Percentiles rank a stretch among this genome's conserved stretches.
phyloP scores from a whole-genome alignment of 208 protist species.

The Trichomonas gallinae region DNA sequence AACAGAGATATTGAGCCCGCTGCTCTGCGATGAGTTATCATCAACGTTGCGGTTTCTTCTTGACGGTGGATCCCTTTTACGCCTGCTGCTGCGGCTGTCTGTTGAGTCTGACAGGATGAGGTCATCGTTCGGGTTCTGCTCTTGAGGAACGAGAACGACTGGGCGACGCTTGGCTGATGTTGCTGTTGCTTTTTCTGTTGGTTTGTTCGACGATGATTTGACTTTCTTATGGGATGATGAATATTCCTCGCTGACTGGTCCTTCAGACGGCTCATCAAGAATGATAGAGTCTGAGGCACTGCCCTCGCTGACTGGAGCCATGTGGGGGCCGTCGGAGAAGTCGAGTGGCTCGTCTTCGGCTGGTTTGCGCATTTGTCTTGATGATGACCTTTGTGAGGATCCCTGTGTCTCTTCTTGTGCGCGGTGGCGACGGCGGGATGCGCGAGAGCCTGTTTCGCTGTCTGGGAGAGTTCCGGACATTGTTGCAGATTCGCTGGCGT shows the following conservation, averaged over 20 bases:
- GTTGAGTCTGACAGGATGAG: not conserved
- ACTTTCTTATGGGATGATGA: not conserved
- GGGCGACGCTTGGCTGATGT: not conserved
- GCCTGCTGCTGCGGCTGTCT: not conserved
- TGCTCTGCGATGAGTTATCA: not conserved
- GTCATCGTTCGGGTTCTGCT: not conserved
- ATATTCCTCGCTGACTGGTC: not conserved
- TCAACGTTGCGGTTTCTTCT: not conserved
- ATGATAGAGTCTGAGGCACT: not conserved
- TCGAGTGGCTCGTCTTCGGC: not conserved
- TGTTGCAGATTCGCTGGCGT: not conserved
- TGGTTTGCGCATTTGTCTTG: not conserved
- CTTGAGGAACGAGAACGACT: not conserved
- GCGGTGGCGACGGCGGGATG: too few species aligned
- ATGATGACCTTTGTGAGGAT: not conserved
- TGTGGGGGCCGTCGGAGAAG: not conserved
- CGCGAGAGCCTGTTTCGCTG: not conserved
- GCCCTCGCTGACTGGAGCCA: not conserved
- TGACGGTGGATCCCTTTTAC: not conserved
- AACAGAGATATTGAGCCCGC: not conserved
- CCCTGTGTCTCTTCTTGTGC: not conserved
- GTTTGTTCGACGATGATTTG: not conserved
- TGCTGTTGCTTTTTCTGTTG: not conserved
- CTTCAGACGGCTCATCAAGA: not conserved
- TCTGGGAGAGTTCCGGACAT: not conserved